phyloP scores from a whole-genome alignment of 2,329 filamentous ascomycete species.

The Colletotrichum chrysophilum region DNA sequence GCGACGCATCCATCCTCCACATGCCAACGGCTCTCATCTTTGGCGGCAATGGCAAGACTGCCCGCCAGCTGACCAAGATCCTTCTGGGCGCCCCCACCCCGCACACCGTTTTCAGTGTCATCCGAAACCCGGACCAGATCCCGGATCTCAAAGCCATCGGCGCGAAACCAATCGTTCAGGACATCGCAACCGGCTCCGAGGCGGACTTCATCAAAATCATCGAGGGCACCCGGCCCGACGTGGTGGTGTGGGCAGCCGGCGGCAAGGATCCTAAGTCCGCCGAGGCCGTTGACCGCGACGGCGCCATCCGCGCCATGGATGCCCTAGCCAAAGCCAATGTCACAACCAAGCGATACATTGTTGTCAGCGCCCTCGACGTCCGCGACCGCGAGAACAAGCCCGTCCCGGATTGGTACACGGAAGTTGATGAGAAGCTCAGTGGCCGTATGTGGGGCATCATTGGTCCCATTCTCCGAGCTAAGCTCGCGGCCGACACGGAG shows the following conservation, averaged over 20 bases:
- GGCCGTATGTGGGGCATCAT: conserved; percentile 43
- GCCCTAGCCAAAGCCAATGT: conserved; percentile 43
- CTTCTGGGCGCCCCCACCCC: conserved; percentile 19
- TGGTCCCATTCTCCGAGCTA: conserved; percentile 44
- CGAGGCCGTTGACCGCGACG: conserved; percentile 47
- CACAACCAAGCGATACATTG: conserved; percentile 45
- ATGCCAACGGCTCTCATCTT: conserved; percentile 29
- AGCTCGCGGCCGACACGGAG: conserved; percentile 44
- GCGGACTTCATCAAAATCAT: conserved; percentile 41
- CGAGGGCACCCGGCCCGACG: conserved; percentile 32
- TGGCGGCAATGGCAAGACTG: conserved; percentile 30
- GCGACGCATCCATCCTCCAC: conserved; percentile 21
- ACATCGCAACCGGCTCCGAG: conserved; percentile 42
- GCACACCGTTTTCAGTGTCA: conserved; percentile 30
- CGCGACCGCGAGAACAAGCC: conserved; percentile 40
- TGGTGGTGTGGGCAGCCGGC: conserved; percentile 38
- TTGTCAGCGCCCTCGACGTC: conserved; percentile 49
- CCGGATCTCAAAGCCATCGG: conserved; percentile 41
- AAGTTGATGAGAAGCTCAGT: conserved; percentile 38
- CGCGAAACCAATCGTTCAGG: conserved; percentile 46
- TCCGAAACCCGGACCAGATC: conserved; percentile 35
- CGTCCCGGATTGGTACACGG: conserved; percentile 47
- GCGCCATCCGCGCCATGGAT: conserved; percentile 49
- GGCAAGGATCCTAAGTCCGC: conserved; percentile 42
- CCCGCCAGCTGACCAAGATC: conserved; percentile 26